A percentile compares a stretch with the other conserved stretches of the same genome.
phyloP scores from a whole-genome alignment of 2,329 filamentous ascomycete species.

The Xylaria sp. region DNA sequence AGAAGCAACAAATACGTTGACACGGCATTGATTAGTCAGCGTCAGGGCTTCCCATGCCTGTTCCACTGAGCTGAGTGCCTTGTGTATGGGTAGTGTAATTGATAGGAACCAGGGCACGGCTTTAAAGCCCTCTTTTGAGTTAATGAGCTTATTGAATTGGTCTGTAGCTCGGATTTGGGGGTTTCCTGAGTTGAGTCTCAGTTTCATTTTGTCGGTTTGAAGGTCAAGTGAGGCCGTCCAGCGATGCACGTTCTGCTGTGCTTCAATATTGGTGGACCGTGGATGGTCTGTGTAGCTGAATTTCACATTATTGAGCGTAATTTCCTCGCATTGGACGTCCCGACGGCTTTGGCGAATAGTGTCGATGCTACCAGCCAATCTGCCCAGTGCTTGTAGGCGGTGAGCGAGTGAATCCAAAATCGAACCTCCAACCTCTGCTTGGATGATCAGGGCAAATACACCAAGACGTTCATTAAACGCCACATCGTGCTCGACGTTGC shows the following conservation, averaged over 20 bases:
- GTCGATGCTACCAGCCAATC: slow-evolving; percentile 75
- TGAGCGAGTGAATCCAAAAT: slow-evolving; percentile 68
- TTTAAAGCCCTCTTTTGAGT: slow-evolving; percentile 58
- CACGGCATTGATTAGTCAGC: slow-evolving; percentile 57
- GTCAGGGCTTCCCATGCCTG: slow-evolving; percentile 59
- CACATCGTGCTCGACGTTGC: slow-evolving; percentile 69
- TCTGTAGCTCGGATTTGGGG: slow-evolving; percentile 74
- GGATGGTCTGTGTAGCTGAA: slow-evolving; percentile 71
- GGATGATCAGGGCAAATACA: slow-evolving; percentile 71
- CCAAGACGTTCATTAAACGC: slow-evolving; percentile 69
- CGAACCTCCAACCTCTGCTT: slow-evolving; percentile 67
- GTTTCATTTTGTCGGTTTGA: slow-evolving; percentile 61
- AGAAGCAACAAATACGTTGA: slow-evolving; percentile 64
- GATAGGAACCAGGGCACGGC: slow-evolving; percentile 66
- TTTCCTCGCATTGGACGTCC: slow-evolving; percentile 66
- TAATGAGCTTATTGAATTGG: slow-evolving; percentile 64
- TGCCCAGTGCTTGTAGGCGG: slow-evolving; percentile 73
- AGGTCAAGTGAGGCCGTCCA: slow-evolving; percentile 71
- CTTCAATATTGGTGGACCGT: slow-evolving; percentile 39
- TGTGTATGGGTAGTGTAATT: slow-evolving; percentile 72
- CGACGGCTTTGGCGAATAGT: slow-evolving; percentile 68
- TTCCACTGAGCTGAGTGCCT: slow-evolving; percentile 70
- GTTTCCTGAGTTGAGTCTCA: slow-evolving; percentile 71
- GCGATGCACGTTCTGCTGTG: slow-evolving; percentile 43
- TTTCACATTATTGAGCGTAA: slow-evolving; percentile 70